Evolutionary conservation across 345 rosid genomes (phyloP), one percentile per base, ranked within the genome.

Genomic region (Populus ilicifolia): DNA sequence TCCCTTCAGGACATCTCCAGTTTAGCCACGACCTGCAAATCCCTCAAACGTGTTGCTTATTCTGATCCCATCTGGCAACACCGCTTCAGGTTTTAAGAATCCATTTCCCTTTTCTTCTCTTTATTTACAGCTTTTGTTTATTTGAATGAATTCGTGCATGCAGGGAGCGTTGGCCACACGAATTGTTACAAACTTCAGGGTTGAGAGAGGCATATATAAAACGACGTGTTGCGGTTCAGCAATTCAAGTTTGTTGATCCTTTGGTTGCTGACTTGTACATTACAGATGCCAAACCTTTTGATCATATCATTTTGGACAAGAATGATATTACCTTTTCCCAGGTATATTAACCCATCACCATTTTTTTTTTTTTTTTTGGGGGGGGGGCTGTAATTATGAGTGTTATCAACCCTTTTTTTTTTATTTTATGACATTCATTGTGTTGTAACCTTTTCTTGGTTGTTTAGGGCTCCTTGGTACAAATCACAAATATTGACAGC

Each of bases 231-330:
- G 87, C 85, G 1, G 76, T 89, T 84, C 87, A 66, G 52, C 89
- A 86, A 75, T 80, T 91, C 80, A 85, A 85, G 46, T 91, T 87
- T 80, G 66, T 56, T n/a, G 90, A 91, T 86, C 90, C 93, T 25
- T 77, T 78, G 2, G 75, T 69, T 63, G 79, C 71, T 0, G 78
- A 80, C 67, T 67, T 84, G 20, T 67, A 62, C 59, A 6, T 65
- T 16, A 76, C 75, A 2, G 75, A 71, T 39, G 54, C 84, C 6
- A 82, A 69, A 44, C 81, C 81, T 75, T 72, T 76, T 68, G 87
- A 85, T 27, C 80, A 80, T 71, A 23, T 89, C 25, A 41, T 88
- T 29, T 48, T 89, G 62, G 85, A 88, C 68, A 82, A 78, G 8
- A 86, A 85, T 46, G 66, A 76, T 50, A 41, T 87, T 69, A 67